A percentile compares a stretch with the other conserved stretches of the same genome.
phyloP scores from a whole-genome alignment of 306 rosid species.

The Cajanus cajan region DNA sequence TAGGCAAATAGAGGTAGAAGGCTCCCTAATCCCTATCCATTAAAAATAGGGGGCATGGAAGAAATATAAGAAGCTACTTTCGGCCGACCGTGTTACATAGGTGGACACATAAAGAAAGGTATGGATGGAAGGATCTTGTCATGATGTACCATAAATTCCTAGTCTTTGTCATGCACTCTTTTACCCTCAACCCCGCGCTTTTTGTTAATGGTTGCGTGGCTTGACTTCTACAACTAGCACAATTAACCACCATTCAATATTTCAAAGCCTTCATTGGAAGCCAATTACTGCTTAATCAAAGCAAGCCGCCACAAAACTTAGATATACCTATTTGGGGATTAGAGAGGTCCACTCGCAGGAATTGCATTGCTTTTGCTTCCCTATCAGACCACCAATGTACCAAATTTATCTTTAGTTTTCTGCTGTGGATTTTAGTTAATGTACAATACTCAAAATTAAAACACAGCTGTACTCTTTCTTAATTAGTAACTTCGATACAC shows the following conservation, averaged over 20 bases:
- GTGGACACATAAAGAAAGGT: neutral
- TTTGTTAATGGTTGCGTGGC: neutral
- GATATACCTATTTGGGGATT: neutral
- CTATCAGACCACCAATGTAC: neutral
- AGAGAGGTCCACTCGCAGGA: neutral
- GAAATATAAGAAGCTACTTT: constrained; percentile 13
- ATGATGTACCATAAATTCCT: neutral
- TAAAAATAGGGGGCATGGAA: constrained; percentile 15
- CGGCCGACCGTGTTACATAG: neutral
- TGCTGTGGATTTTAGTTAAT: neutral
- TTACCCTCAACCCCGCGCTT: constrained; percentile 1
- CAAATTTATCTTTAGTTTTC: neutral
- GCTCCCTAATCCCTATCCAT: neutral
- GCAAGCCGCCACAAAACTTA: neutral
- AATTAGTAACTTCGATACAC: neutral
- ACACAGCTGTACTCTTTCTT: too few species aligned
- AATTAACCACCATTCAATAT: neutral
- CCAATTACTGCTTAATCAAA: neutral
- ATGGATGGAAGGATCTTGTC: neutral
- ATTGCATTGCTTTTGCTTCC: neutral
- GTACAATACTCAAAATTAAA: neutral
- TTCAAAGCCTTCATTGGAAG: neutral
- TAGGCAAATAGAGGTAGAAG: neutral
- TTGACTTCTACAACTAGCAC: neutral
- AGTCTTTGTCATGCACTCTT: neutral